Evolutionary conservation across 1,139 yeast genomes (phyloP).

Genomic region (Eremothecium sinecaudum): DNA sequence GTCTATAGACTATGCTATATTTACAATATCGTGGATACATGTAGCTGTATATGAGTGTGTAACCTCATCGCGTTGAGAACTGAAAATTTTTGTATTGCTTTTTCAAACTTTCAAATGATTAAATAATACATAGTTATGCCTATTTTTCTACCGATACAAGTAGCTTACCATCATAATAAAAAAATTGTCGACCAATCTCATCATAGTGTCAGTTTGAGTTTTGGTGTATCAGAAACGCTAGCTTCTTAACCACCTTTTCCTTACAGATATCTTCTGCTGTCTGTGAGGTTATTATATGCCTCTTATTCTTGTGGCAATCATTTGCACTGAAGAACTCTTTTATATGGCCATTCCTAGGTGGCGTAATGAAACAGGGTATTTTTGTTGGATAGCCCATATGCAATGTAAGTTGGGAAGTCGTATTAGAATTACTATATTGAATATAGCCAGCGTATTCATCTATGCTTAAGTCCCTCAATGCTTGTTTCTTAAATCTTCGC

Average conservation of each 20-base stretch:
- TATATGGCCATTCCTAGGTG: constrained; percentile 17
- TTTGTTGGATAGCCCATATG: constrained; percentile 12
- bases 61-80: no score
- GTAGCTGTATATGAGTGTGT: no score
- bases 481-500: neutral
- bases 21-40: no score
- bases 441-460: constrained; percentile 15
- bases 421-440: constrained; percentile 11
- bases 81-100: no score
- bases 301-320: neutral
- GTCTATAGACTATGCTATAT: no score
- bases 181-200: no score
- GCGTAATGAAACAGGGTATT: constrained; percentile 19
- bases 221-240: constrained; percentile 14
- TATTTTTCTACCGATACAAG: no score
- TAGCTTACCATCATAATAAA: no score
- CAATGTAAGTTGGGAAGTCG: constrained; percentile 12
- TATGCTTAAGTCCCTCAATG: constrained; percentile 18
- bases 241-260: constrained; percentile 17
- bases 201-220: constrained; percentile 8
- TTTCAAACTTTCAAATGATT: no score
- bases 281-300: constrained; percentile 7
- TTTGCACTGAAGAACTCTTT: constrained; percentile 12
- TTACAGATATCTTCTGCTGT: constrained; percentile 19
- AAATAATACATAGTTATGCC: no score